Evolutionary conservation across 2,329 filamentous ascomycete genomes (phyloP), one percentile per base, ranked within the genome.

Genomic region (Apiospora aurea): DNA sequence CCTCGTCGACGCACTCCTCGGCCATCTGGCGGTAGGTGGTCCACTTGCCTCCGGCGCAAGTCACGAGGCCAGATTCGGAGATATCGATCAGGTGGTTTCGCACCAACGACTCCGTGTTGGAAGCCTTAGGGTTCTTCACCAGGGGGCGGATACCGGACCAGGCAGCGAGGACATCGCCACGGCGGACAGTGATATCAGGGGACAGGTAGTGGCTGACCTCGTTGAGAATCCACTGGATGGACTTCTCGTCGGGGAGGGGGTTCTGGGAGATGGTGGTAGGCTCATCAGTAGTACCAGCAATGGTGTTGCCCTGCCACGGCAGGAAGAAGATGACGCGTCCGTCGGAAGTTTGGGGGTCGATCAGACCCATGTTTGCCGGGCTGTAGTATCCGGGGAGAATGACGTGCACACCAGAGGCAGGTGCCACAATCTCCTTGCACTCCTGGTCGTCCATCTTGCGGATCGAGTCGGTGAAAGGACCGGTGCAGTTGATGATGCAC

Each of bases 11-110:
- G 64, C 93, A 93, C 80, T 97, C 94, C 82, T 97, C 94, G 29
- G 94, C 93, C 94, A 97, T 97, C 82, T 97, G 93, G 71, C 94
- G 92, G 83, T 97, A 97, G 1, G 94, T 97, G 2, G 94, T 97
- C 94, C 94, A 97, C 83, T 97, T 97, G 67, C 94, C 94, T 76
- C 94, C 94, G 41, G 94, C 94, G 79, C 94, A 95, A 46, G 94
- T 97, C 75, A 97, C 84, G 26, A 97, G 87, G 14, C 94, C 94
- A 8, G 93, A 94, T 1, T 88, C 82, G n/a, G 94, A 96, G 69
- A 94, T 87, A 73, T 94, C 92, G 76, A 97, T 89, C 61, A 97
- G 87, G 80, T 97, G 94, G 81, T 95, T 97, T 71, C 94, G 93
- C 69, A 97, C 94, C 24, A 97, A 89, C 38, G 94, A 95, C 82